These are phyloP conservation scores for Vitis hybrid DNA, from an alignment of 177 flowering plant species.

Conservation along the genomic window DNA sequence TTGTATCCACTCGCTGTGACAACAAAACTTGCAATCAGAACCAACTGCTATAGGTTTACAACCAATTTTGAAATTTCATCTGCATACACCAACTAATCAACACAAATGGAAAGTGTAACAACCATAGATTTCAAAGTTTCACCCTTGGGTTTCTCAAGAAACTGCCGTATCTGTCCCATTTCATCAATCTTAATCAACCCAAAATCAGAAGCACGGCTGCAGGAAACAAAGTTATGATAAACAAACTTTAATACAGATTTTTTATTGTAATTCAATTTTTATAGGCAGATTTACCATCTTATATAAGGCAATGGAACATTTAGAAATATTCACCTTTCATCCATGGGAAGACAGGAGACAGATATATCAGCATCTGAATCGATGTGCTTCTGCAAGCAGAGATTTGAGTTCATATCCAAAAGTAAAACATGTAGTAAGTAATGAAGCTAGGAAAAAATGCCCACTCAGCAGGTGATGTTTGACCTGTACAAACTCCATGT, in stretches of 20 bases:
- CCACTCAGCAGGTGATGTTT: background rate
- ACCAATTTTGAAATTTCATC: background rate
- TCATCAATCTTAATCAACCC: slow-evolving; percentile 5
- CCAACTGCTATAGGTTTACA: background rate
- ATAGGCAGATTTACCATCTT: background rate
- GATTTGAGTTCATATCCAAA: background rate
- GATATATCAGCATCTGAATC: slow-evolving; percentile 10
- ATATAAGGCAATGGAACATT: background rate
- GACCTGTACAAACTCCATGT: background rate
- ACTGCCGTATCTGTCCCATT: background rate
- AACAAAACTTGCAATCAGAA: background rate
- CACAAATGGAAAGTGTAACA: background rate
- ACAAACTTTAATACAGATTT: background rate
- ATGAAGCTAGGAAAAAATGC: background rate
- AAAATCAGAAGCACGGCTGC: slow-evolving; percentile 5
- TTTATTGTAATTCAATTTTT: background rate
- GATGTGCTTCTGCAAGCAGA: slow-evolving; percentile 10
- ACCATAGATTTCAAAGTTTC: background rate
- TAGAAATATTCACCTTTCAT: slow-evolving; percentile 1
- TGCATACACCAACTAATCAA: background rate
- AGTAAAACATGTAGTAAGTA: background rate
- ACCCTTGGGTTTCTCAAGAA: slow-evolving; percentile 6
- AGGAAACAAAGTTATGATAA: background rate
- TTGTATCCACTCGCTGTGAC: slow-evolving; percentile 61
- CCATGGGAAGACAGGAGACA: slow-evolving; percentile 14